Evolutionary conservation across 2,329 filamentous ascomycete genomes (phyloP).

Genomic region (Fusarium aywerte): DNA sequence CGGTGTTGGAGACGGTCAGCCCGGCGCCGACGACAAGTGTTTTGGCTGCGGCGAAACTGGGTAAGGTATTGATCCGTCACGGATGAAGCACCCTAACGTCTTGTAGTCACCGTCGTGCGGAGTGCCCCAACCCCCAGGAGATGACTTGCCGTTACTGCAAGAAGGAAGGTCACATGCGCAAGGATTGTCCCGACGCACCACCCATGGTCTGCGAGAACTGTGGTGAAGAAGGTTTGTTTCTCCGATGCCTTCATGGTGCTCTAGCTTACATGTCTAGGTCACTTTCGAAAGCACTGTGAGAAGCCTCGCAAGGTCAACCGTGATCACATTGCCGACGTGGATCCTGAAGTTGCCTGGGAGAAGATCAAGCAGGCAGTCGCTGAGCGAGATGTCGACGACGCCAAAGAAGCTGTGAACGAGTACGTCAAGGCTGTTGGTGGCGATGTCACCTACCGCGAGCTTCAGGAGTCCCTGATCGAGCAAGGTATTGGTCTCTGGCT

Average conservation of each 20-base stretch:
- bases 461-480: constrained; percentile 70
- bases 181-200: constrained; percentile 71
- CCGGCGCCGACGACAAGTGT: constrained; percentile 41
- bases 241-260: background rate
- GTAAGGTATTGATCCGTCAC: constrained; percentile 39
- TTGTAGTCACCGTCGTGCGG: constrained; percentile 48
- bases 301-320: constrained; percentile 69
- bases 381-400: constrained; percentile 69
- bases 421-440: constrained; percentile 70
- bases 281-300: constrained; percentile 66
- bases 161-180: constrained; percentile 63
- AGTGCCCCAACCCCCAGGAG: constrained; percentile 51
- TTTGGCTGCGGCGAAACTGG: constrained; percentile 53
- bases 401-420: constrained; percentile 67
- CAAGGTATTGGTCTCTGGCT: constrained; percentile 67
- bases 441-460: constrained; percentile 65
- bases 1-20: constrained; percentile 7
- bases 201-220: constrained; percentile 70
- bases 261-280: constrained; percentile 57
- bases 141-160: constrained; percentile 59
- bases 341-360: constrained; percentile 67
- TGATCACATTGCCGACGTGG: constrained; percentile 59
- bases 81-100: background rate
- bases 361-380: constrained; percentile 63
- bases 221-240: constrained; percentile 63